phyloP scores from a whole-genome alignment of 768 basidiomycete species.

The Suillus weaverae region DNA sequence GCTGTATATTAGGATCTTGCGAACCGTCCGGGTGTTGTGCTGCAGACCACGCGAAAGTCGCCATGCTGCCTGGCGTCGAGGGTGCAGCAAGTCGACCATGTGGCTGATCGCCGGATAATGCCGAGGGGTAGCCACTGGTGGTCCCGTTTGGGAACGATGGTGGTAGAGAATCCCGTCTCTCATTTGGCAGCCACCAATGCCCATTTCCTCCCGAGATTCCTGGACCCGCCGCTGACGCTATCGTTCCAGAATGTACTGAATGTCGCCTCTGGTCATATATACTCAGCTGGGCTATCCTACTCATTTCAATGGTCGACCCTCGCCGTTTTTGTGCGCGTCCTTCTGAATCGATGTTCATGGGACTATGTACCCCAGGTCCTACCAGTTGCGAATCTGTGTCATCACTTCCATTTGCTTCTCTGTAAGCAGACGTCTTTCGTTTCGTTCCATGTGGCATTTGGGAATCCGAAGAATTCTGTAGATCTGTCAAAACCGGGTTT shows the following conservation, averaged over 20 bases:
- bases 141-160: slow-evolving; percentile 62
- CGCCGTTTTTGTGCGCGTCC: slow-evolving; percentile 79
- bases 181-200: slow-evolving; percentile 63
- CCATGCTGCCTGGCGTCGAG: slow-evolving; percentile 59
- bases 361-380: slow-evolving; percentile 66
- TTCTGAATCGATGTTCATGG: slow-evolving; percentile 57
- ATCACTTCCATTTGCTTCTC: slow-evolving; percentile 50
- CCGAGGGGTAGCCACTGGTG: slow-evolving; percentile 53
- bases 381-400: slow-evolving; percentile 67
- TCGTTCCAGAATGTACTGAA: slow-evolving; percentile 66
- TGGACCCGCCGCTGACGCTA: slow-evolving; percentile 24
- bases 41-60: slow-evolving; percentile 74
- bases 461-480: slow-evolving; percentile 39
- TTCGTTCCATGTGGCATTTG: slow-evolving; percentile 64
- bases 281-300: slow-evolving; percentile 71
- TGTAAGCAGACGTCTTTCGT: slow-evolving; percentile 80
- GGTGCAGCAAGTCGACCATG: slow-evolving; percentile 58
- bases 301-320: slow-evolving; percentile 80
- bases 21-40: slow-evolving; percentile 46
- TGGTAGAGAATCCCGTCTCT: slow-evolving; percentile 73
- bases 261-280: slow-evolving; percentile 73
- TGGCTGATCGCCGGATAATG: slow-evolving; percentile 62
- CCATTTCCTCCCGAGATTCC: slow-evolving; percentile 28
- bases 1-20: slow-evolving; percentile 43
- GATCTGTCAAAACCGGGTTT: slow-evolving; percentile 6